A percentile compares a stretch with the other conserved stretches of the same genome.
These are phyloP conservation scores for Atkinsonella texensis DNA, from an alignment of 2,329 filamentous ascomycete species.

Conservation along the genomic window DNA sequence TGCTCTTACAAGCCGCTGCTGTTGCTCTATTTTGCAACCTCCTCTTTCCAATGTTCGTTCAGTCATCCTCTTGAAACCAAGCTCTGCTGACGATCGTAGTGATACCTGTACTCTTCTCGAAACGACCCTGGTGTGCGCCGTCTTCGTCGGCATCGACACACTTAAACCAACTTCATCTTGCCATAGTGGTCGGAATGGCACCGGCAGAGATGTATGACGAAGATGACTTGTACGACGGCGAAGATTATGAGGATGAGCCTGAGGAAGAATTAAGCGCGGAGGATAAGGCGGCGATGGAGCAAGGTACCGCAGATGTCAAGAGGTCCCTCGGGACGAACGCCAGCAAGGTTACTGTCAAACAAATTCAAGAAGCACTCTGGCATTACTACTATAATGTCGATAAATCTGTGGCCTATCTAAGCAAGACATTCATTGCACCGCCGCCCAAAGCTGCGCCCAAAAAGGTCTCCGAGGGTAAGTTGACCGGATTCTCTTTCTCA, in stretches of 20 bases:
- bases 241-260: conserved; percentile 33
- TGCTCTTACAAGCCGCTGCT: neutral
- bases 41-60: neutral
- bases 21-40: neutral
- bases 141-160: neutral
- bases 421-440: conserved; percentile 44
- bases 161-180: neutral
- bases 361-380: conserved; percentile 87
- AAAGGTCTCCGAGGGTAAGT: conserved; percentile 32
- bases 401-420: conserved; percentile 72
- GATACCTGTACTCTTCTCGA: neutral
- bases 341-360: conserved; percentile 41
- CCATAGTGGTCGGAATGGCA: conserved; percentile 9
- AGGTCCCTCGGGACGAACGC: conserved; percentile 49
- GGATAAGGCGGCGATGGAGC: conserved; percentile 41
- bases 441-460: conserved; percentile 24
- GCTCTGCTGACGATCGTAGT: neutral
- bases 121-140: neutral
- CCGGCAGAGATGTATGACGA: conserved; percentile 31
- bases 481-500: conserved; percentile 19
- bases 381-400: conserved; percentile 91
- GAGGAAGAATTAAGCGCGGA: conserved; percentile 35
- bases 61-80: neutral
- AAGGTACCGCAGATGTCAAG: conserved; percentile 55
- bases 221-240: conserved; percentile 35